Base-by-base conservation (phyloP, 352 stramenopile species). In the Phytopythium sindhum region DNA sequence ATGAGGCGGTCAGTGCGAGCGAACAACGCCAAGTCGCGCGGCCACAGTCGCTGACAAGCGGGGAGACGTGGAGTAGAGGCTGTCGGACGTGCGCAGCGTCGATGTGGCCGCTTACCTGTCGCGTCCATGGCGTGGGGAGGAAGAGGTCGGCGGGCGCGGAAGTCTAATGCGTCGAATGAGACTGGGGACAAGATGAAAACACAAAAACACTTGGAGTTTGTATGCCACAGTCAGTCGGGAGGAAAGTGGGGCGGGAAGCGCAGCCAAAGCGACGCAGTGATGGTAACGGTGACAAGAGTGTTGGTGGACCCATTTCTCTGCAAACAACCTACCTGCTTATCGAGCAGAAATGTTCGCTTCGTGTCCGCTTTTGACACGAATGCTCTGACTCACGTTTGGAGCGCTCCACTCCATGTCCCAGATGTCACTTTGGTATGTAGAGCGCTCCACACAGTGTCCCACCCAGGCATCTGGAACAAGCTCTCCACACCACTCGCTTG, bases 71-170 rank as follows among this genome's bases (percentile, higher is more conserved):
- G 7, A 14, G 6, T 39, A 2, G 6, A 39, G 14, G 3, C 10
- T 10, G 7, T 14, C 14, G 7, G 33, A 2, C 33, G 33, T 39
- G 33, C 10, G 33, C 33, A 15, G n/a, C n/a, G 33, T 14, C 11
- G 26, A 12, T 2, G 19, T 3, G 21, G 2, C 2, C 4, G 33
- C 37, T 24, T n/a, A 60, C 55, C 55, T 45, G 33, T 17, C 5
- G 55, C 55, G n/a, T 60, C 55, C 55, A 60, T 60, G 55, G 33
- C 54, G 54, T 14, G 9, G 21, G 48, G 48, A 28, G 44, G 4
- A 26, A n/a, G 19, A 17, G 35, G n/a, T 2, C 26, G 35, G 14
- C 41, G 39, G 50, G 6, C 3, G 44, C 19, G 44, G 44, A 11
- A 10, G 11, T 17, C 9, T 37, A 4, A 9, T 10, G 9, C 4